A percentile compares a stretch with the other conserved stretches of the same genome.
Evolutionary conservation across 768 basidiomycete genomes (phyloP).

Genomic region (Exidia glandulosa): DNA sequence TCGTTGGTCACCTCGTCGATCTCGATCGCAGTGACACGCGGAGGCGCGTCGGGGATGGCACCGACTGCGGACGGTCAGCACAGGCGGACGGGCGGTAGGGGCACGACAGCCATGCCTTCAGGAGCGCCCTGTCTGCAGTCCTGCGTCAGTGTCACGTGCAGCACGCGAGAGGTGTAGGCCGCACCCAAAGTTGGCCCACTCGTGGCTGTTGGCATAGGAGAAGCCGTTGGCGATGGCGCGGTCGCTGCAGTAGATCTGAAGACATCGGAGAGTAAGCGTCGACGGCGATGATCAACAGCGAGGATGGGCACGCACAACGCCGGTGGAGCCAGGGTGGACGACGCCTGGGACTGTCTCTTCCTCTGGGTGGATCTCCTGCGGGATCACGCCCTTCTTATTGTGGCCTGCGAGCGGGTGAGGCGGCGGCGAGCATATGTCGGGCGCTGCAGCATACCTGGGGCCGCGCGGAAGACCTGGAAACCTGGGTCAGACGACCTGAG

Average conservation of each 20-base stretch:
- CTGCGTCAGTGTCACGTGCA: too few species aligned
- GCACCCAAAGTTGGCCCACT: slow-evolving; percentile 88
- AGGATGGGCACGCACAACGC: slow-evolving; percentile 12
- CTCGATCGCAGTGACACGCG: slow-evolving; percentile 52
- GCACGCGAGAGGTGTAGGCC: too few species aligned
- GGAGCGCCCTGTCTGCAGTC: slow-evolving; percentile 11
- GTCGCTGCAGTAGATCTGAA: slow-evolving; percentile 79
- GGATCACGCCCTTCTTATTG: slow-evolving; percentile 49
- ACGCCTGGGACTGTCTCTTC: slow-evolving; percentile 88
- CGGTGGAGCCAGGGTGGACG: slow-evolving; percentile 56
- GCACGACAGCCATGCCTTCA: neutral
- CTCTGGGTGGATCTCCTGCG: slow-evolving; percentile 67
- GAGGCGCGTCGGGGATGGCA: slow-evolving; percentile 61
- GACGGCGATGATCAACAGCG: neutral
- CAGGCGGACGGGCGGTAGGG: slow-evolving; percentile 1
- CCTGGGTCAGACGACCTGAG: neutral
- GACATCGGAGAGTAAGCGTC: slow-evolving; percentile 21
- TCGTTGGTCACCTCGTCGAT: slow-evolving; percentile 66
- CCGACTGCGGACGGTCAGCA: slow-evolving; percentile 48
- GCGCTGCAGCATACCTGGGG: slow-evolving; percentile 19
- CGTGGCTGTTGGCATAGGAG: slow-evolving; percentile 44
- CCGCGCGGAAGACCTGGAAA: slow-evolving; percentile 60
- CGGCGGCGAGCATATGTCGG: neutral
- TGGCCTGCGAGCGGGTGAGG: slow-evolving; percentile 35
- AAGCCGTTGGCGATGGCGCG: slow-evolving; percentile 95